phyloP scores from a whole-genome alignment of 331 rosid genomes.

The Arachis monticola region DNA sequence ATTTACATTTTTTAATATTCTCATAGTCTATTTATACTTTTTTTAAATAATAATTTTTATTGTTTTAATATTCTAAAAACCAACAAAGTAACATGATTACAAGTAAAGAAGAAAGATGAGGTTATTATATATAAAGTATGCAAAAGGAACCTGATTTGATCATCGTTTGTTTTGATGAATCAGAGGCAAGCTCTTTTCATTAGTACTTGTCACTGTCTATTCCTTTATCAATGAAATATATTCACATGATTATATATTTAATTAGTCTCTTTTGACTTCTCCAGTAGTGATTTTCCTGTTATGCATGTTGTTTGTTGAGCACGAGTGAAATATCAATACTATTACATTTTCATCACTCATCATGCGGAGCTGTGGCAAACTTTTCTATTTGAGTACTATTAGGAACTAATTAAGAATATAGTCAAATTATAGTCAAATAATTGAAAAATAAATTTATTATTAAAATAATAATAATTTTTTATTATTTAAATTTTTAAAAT shows the following conservation, averaged over 20 bases:
- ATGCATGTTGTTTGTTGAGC: too few relatives aligned
- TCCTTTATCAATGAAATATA: background rate
- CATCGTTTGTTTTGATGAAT: conserved; percentile 15
- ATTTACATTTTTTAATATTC: background rate
- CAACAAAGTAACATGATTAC: background rate
- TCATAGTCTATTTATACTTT: too few relatives aligned
- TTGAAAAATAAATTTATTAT: too few relatives aligned
- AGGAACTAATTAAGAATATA: too few relatives aligned
- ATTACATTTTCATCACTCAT: too few relatives aligned
- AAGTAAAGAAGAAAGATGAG: conserved; percentile 4
- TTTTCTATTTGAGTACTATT: too few relatives aligned
- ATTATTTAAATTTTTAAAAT: too few relatives aligned
- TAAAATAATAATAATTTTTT: too few relatives aligned
- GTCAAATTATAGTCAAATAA: too few relatives aligned
- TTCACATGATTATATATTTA: background rate
- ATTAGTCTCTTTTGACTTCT: conserved; percentile 6
- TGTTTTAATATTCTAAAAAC: background rate
- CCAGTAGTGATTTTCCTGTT: background rate
- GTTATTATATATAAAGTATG: background rate
- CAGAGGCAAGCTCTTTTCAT: conserved; percentile 1
- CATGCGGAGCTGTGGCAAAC: too few relatives aligned
- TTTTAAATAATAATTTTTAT: background rate
- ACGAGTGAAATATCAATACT: too few relatives aligned
- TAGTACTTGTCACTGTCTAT: conserved; percentile 11
- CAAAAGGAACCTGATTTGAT: conserved; percentile 7